Evolutionary conservation across 306 rosid species (phyloP), one percentile per base, ranked within the genome.

Genomic region (Dicorynia guianensis): DNA sequence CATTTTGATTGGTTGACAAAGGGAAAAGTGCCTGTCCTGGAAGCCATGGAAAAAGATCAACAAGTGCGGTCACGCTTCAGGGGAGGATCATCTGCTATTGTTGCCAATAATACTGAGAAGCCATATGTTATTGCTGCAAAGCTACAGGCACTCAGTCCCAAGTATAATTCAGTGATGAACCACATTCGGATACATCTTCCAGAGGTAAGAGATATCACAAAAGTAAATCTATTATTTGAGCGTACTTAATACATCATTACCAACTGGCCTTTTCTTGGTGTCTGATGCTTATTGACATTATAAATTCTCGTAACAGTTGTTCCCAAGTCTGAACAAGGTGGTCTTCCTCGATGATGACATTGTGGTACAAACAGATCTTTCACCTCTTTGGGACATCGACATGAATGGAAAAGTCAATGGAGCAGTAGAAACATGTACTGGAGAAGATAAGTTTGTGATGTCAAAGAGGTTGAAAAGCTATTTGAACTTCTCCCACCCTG

Each of bases 1-100:
- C 99, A 96, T 83, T 96, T 96, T 35, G 99, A 92, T 75, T 96
- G 99, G 99, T 84, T 92, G 60, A 42, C 93, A 7, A 96, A 96
- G 76, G 99, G 99, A 49, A 90, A 90, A 81, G 99, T 96, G 38
- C 99, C 99, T 5, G 99, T 96, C 60, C 74, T 96, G 81, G 99
- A 96, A 83, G 98, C 98, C 50, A 96, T 96, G 98, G 99, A 96
- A 79, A 96, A 92, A 76, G 99, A 96, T 59, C 98, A 96, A 55
- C 83, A 82, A 61, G 98, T 92, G 55, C 75, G 98, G 79, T 89
- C 98, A 9, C 88, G 85, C 46, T 96, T 92, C 60, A 80, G 99
- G 80, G 98, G 99, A 10, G 99, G 99, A 11, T 96, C 99, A 49
- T 87, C 97, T 0, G 93, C 98, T 79, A 96, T 96, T 75, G 93